Base-by-base conservation (phyloP, 1,284 basidiomycete species). In the Austroboletus niveus region DNA sequence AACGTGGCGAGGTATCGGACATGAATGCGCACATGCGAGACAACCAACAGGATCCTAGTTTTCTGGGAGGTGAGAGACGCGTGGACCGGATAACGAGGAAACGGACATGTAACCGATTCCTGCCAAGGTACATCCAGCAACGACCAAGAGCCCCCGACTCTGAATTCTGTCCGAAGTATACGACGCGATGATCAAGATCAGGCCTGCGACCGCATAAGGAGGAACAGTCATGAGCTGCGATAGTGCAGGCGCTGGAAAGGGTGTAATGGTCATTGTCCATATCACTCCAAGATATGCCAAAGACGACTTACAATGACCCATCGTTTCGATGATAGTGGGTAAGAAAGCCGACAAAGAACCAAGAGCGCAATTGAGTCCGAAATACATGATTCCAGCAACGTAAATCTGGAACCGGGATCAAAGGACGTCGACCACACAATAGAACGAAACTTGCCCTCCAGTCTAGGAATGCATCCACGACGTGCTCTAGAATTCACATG, bases 321-420 rank as follows among this genome's bases (percentile, higher is more conserved):
- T 81, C 0, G 84, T 87, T 47, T 77, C 79, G 55, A 92, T 82
- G 60, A 93, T 92, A 0, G 91, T 94, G 0, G 92, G 92, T 24
- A 94, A 72, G 72, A 94, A 94, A 0, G 89, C 92, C 3, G 85
- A 85, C 42, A 90, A 85, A 3, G 85, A 87, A 9, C 88, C 87
- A 2, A 93, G 75, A 2, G 86, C 85, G 49, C 85, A 80, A 67
- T 94, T 94, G 53, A 89, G 74, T 27, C 87, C 89, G 56, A 89
- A 90, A 67, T 87, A 90, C 45, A 87, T 80, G n/a, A 82, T 70
- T 0, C 85, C 84, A 20, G 77, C 84, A 7, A 72, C 57, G 56
- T 87, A 87, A 17, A 86, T 73, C 83, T 86, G 57, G 42, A 15
- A 34, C 17, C 5, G 27, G 39, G 42, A 53, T 61, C 45, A 1